These are phyloP conservation scores for Trichophaea hybrida DNA, from an alignment of 2,329 filamentous ascomycete species.

Conservation along the genomic window DNA sequence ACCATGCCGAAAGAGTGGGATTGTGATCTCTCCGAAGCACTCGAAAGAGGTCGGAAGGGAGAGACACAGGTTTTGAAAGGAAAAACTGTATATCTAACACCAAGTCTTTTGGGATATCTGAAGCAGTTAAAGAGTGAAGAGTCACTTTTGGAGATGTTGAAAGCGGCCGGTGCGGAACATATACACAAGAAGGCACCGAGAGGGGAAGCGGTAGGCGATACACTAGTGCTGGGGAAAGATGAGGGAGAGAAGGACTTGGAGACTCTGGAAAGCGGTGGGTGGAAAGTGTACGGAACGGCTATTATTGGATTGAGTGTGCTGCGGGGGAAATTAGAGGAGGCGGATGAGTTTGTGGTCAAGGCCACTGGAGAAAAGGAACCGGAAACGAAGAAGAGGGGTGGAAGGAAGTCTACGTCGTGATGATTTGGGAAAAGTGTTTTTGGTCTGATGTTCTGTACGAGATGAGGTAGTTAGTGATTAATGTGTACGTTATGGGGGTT, in stretches of 20 bases:
- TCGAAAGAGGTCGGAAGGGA: constrained; percentile 15
- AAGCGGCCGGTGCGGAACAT: constrained; percentile 16
- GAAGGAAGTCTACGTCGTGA: constrained; percentile 6
- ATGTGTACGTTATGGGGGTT: too few species aligned
- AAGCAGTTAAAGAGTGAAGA: constrained; percentile 18
- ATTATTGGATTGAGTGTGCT: constrained; percentile 19
- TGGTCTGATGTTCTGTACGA: too few species aligned
- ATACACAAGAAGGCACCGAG: constrained; percentile 17
- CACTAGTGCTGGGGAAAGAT: constrained; percentile 17
- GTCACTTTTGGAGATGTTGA: constrained; percentile 19
- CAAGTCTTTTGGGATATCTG: constrained; percentile 18
- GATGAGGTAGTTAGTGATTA: too few species aligned
- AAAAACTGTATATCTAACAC: constrained; percentile 17
- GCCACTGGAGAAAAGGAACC: constrained; percentile 3
- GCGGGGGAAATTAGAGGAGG: constrained; percentile 10
- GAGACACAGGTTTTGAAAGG: constrained; percentile 13
- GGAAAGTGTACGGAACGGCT: constrained; percentile 18
- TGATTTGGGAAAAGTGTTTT: background rate
- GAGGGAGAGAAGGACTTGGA: constrained; percentile 17
- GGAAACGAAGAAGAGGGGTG: constrained; percentile 7
- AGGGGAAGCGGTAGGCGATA: constrained; percentile 7
- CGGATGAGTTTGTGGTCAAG: constrained; percentile 14
- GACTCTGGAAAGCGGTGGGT: constrained; percentile 13
- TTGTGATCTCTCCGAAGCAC: constrained; percentile 14
- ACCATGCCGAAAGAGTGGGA: constrained; percentile 17